Conservation (phyloP, 2,329 filamentous ascomycete genomes). For the Sclerotinia borealis region DNA sequence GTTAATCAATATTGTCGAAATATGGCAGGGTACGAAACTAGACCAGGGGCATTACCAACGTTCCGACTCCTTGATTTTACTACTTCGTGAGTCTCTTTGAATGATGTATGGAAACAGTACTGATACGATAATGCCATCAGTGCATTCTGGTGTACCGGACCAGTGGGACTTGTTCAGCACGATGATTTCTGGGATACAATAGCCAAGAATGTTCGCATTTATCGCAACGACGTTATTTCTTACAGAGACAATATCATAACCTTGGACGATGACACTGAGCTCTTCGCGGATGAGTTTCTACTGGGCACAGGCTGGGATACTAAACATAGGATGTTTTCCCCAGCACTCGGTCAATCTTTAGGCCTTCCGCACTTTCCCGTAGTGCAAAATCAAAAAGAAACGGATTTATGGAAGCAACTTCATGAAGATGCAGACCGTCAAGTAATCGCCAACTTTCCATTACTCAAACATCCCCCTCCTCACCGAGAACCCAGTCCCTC, state of each 20-base stretch:
- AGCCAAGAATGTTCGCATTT: conserved; percentile 18
- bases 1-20: background rate
- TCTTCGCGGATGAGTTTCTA: background rate
- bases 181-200: conserved; percentile 28
- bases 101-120: background rate
- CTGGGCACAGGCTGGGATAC: background rate
- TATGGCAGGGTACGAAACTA: background rate
- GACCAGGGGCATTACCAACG: background rate
- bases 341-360: background rate
- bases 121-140: background rate
- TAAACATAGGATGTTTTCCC: background rate
- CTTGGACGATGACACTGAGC: background rate
- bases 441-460: conserved; percentile 5
- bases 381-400: background rate
- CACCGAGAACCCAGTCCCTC: background rate
- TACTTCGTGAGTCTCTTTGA: background rate
- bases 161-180: conserved; percentile 28
- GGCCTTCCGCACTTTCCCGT: background rate
- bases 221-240: conserved; percentile 16
- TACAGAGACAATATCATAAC: background rate
- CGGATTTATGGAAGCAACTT: conserved; percentile 21
- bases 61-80: background rate
- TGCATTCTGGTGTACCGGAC: conserved; percentile 27
- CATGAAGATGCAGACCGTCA: conserved; percentile 12
- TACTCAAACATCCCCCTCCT: conserved; percentile 9